Evolutionary conservation across 805 yeast species (phyloP), one percentile per base, ranked within the genome.

Genomic region (Suhomyces sp.): DNA sequence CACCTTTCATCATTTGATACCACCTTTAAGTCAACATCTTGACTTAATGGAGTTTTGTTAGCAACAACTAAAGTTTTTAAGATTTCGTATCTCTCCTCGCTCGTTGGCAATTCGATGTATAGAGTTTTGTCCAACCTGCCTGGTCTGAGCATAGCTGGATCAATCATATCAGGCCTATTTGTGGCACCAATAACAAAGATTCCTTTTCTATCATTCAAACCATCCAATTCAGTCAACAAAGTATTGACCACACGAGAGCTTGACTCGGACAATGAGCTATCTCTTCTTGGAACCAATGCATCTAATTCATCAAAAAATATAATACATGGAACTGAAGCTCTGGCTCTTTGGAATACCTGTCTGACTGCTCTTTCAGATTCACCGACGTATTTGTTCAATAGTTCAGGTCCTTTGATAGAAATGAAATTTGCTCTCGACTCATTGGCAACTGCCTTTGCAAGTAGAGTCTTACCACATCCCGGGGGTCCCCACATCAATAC

Each of bases 401-500:
- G 65, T 57, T 93, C 98, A 0, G 98, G 98, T 2, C 98, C 98
- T 44, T 95, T 83, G 20, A 93, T 88, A 8, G 96, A 85, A 24
- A 93, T 93, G 60, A 93, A 93, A 56, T 93, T 93, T 9, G 98
- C 98, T 35, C 95, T 75, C 0, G 96, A 88, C 60, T 93, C 98
- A 56, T 91, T 91, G 8, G 98, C 98, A 3, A 93, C 98, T 2
- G 98, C 98, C 53, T 93, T 93, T 1, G 98, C 98, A 19, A 93
- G 68, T 32, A 93, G 69, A 0, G 98, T 93, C 56, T 93, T 93
- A 73, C 98, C 98, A 66, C 98, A 93, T 23, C 98, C 98, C 3
- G 98, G 98, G 2, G 98, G 98, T 0, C 98, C 98, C 98, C 98
- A 93, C 71, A 93, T 75, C 17, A 93, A 65, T 1, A 93, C 98